Conservation (phyloP, 164 flowering plant species). For the Amborella trichopoda region DNA sequence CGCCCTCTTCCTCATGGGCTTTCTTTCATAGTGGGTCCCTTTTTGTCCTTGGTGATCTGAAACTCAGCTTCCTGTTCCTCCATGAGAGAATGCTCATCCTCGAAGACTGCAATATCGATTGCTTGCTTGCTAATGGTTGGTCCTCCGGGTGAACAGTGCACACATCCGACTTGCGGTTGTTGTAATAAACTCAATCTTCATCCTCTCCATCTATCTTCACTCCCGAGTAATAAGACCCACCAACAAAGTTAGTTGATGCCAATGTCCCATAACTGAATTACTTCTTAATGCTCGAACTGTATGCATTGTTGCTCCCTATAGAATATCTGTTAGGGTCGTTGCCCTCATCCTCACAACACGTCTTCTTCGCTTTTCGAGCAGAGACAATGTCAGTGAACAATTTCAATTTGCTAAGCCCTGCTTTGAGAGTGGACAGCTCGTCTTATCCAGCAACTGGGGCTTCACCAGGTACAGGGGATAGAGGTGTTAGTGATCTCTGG, state of each 20-base stretch:
- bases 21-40: conserved; percentile 94
- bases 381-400: conserved; percentile 77
- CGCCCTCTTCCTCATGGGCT: conserved; percentile 94
- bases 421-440: conserved; percentile 91
- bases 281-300: conserved; percentile 44
- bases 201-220: conserved; percentile 35
- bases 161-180: conserved; percentile 75
- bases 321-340: conserved; percentile 72
- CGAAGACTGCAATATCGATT: conserved; percentile 31
- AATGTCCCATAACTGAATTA: conserved; percentile 83
- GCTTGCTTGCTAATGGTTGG: conserved; percentile 27
- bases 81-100: conserved; percentile 76
- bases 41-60: conserved; percentile 84
- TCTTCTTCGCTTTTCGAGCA: conserved; percentile 59
- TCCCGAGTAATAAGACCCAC: conserved; percentile 51
- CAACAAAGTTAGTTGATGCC: conserved; percentile 74
- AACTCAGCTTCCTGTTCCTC: conserved; percentile 89
- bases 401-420: conserved; percentile 85
- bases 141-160: conserved; percentile 48
- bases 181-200: conserved; percentile 82
- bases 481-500: conserved; percentile 32
- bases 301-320: conserved; percentile 63
- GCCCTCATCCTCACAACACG: conserved; percentile 65
- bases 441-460: conserved; percentile 47
- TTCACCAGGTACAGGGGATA: conserved; percentile 38